phyloP scores from a whole-genome alignment of 345 rosid genomes.

The Citrus medica region DNA sequence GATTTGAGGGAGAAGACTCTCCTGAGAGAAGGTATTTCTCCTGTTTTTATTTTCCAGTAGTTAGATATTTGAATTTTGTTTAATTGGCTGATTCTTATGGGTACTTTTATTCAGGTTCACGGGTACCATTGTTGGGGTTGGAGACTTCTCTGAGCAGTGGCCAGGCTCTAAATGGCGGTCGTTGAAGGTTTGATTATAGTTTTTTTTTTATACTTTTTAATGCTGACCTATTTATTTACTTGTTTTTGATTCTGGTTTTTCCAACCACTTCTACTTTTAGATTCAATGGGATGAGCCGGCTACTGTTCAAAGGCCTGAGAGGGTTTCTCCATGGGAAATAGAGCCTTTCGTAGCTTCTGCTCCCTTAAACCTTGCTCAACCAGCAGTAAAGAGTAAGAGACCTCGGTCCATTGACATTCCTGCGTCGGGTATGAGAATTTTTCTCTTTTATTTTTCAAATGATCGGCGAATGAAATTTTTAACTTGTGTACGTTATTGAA shows the following conservation, averaged over 20 bases:
- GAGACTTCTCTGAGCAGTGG: slow-evolving; percentile 64
- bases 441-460: neutral
- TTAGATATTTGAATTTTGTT: neutral
- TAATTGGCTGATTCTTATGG: neutral
- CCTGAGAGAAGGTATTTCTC: slow-evolving; percentile 57
- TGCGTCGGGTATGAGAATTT: slow-evolving; percentile 37
- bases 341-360: slow-evolving; percentile 54
- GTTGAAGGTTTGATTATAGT: slow-evolving; percentile 52
- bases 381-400: slow-evolving; percentile 52
- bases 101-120: slow-evolving; percentile 45
- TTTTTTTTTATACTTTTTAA: slow-evolving; percentile 7
- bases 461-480: neutral
- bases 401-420: slow-evolving; percentile 45
- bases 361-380: slow-evolving; percentile 34
- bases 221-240: slow-evolving; percentile 3
- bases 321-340: slow-evolving; percentile 84
- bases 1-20: slow-evolving; percentile 78
- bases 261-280: slow-evolving; percentile 25
- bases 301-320: slow-evolving; percentile 60
- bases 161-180: slow-evolving; percentile 71
- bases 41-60: neutral
- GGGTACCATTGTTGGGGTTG: slow-evolving; percentile 65
- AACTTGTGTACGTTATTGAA: slow-evolving; percentile 8
- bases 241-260: slow-evolving; percentile 25
- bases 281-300: slow-evolving; percentile 85